Evolutionary conservation across 148 eudicot genomes (phyloP).

Genomic region (Bassia scoparia): DNA sequence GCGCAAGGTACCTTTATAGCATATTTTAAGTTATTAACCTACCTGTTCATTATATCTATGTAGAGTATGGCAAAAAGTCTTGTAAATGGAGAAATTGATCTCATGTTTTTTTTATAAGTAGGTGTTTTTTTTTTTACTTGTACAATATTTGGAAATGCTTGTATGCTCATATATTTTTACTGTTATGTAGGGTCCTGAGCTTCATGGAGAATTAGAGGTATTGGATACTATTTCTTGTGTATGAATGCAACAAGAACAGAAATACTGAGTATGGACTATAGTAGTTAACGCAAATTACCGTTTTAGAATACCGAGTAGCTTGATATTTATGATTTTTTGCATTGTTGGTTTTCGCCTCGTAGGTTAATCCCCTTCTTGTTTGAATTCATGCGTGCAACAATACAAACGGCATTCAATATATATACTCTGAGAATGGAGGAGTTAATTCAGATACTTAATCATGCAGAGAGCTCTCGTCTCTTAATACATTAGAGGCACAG

Average conservation of each 20-base stretch:
- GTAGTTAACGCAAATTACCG: slow-evolving; percentile 11
- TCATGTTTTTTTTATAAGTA: background rate
- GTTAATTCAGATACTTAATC: slow-evolving; percentile 60
- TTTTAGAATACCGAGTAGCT: slow-evolving; percentile 1
- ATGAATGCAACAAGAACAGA: slow-evolving; percentile 62
- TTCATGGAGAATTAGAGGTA: slow-evolving; percentile 65
- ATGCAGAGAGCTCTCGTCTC: slow-evolving; percentile 46
- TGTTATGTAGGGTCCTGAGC: slow-evolving; percentile 42
- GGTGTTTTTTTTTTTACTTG: background rate
- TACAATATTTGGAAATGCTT: background rate
- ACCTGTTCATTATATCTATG: background rate
- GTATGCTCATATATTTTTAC: background rate
- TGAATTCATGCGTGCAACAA: slow-evolving; percentile 78
- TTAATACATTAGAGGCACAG: slow-evolving; percentile 53
- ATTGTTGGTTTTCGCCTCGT: slow-evolving; percentile 19
- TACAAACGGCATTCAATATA: slow-evolving; percentile 85
- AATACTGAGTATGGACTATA: slow-evolving; percentile 62
- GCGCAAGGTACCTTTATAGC: slow-evolving; percentile 33
- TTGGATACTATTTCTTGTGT: slow-evolving; percentile 71
- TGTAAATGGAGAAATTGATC: background rate
- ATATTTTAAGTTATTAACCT: background rate
- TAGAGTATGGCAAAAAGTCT: slow-evolving; percentile 3
- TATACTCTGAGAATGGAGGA: slow-evolving; percentile 74
- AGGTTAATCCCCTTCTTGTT: slow-evolving; percentile 76
- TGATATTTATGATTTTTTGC: background rate